phyloP scores from a whole-genome alignment of 352 stramenopile species.

The Globisporangium apiculatum region DNA sequence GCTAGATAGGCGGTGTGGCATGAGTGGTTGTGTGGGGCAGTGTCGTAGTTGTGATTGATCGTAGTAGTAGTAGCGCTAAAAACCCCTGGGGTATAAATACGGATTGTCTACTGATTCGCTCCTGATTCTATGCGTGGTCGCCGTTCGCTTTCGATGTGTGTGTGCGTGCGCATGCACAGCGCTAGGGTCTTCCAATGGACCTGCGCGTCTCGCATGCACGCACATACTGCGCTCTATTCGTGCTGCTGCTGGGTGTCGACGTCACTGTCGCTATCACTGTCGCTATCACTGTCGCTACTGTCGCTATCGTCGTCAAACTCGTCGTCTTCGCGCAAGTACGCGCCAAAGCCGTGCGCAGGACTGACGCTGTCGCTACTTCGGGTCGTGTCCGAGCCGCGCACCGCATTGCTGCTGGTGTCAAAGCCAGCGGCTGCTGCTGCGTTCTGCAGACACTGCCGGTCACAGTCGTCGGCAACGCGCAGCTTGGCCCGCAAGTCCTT shows the following conservation, averaged over 20 bases:
- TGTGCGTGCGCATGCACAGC: background rate
- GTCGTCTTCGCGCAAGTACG: constrained; percentile 12
- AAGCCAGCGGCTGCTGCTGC: background rate
- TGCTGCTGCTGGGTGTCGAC: constrained; percentile 2
- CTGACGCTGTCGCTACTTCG: background rate
- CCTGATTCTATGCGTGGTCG: constrained; percentile 3
- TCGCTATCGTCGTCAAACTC: constrained; percentile 18
- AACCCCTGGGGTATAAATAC: too few relatives aligned
- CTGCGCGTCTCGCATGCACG: constrained; percentile 10
- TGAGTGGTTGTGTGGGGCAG: too few relatives aligned
- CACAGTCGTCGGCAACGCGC: constrained; percentile 7
- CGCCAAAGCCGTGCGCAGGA: background rate
- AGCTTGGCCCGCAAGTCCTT: constrained; percentile 11
- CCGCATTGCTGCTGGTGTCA: background rate
- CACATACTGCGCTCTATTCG: constrained; percentile 15
- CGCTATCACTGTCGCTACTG: constrained; percentile 4
- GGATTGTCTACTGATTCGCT: constrained; percentile 3
- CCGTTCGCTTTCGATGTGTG: background rate
- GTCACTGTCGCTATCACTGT: background rate
- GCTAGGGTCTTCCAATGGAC: constrained; percentile 11
- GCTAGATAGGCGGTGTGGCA: background rate
- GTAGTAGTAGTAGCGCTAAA: too few relatives aligned
- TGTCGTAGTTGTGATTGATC: too few relatives aligned
- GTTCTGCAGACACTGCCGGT: too few relatives aligned
- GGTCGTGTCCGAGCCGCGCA: background rate